Evolutionary conservation across 176 grass and related monocot species (phyloP), one percentile per base, ranked within the genome.

Genomic region (Musa schizocarpa): DNA sequence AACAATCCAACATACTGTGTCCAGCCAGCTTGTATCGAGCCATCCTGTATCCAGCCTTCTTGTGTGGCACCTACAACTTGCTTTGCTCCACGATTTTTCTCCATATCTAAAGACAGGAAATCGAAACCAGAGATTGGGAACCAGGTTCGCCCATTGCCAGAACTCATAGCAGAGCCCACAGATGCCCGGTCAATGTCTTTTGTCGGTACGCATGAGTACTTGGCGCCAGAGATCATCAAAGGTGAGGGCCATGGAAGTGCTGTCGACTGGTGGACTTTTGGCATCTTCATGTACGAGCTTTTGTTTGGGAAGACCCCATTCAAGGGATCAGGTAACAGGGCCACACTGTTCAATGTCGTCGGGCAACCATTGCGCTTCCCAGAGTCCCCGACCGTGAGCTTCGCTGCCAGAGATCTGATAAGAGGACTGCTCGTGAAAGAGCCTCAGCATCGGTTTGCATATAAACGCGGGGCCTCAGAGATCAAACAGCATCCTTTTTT

Each of bases 251-350:
- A 74, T 3, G 72, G 72, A 13, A 74, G 72, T 10, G 72, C 72
- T 0, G 72, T 74, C 9, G 72, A 74, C 17, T 74, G 72, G 72
- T 74, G 72, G 72, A 74, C 72, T 7, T 58, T 74, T 58, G 72
- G 72, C 53, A 74, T 74, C 72, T 74, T 74, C 72, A 56, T 74
- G 72, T 74, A 58, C 17, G 72, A 74, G 53, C 72, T 74, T 16
- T 74, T 74, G 24, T 74, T 74, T 74, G 72, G 72, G 14, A 74
- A 74, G 72, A 74, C 72, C 13, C 72, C 72, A 57, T 74, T 74
- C 53, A 74, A 57, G 54, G 72, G 72, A 74, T 74, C 72, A 1
- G 72, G 53, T 17, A 74, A 55, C 72, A 74, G 72, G 54, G 72
- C 72, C 20, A 74, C 72, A 58, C 25, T 74, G 21, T 74, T 74